A percentile compares a stretch with the other conserved stretches of the same genome.
These are phyloP conservation scores for Backusella luteola DNA, from an alignment of 192 early-diverging fungal genomes.

Conservation along the genomic window DNA sequence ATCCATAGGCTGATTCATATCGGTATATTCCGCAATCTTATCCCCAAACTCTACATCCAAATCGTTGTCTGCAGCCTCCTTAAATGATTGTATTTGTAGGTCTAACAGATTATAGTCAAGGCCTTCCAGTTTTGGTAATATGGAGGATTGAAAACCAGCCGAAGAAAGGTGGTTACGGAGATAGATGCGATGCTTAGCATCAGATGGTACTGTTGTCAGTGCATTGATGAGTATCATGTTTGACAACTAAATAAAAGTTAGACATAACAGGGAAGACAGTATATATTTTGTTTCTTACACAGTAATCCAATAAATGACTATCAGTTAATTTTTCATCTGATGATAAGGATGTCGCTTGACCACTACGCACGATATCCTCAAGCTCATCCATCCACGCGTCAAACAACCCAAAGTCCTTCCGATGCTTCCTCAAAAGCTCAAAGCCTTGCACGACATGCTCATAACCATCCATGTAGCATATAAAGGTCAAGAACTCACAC, in stretches of 20 bases:
- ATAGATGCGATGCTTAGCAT: conserved; percentile 70
- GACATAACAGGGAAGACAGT: too few species aligned
- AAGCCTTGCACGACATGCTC: conserved; percentile 69
- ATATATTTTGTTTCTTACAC: conserved; percentile 26
- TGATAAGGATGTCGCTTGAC: conserved; percentile 65
- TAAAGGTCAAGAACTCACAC: conserved; percentile 69
- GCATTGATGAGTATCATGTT: conserved; percentile 77
- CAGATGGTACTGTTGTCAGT: conserved; percentile 65
- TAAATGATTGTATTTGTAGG: conserved; percentile 29
- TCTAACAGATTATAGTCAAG: conserved; percentile 43
- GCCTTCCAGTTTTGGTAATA: conserved; percentile 54
- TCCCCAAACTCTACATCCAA: conserved; percentile 43
- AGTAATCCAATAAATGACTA: conserved; percentile 73
- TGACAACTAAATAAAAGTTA: conserved; percentile 49
- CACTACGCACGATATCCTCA: conserved; percentile 66
- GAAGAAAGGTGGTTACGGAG: conserved; percentile 69
- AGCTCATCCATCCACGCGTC: conserved; percentile 75
- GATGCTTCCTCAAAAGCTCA: conserved; percentile 68
- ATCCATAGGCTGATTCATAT: conserved; percentile 67
- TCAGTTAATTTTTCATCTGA: conserved; percentile 57
- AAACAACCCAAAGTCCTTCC: conserved; percentile 54
- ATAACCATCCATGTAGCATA: conserved; percentile 77
- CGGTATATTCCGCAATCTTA: conserved; percentile 50
- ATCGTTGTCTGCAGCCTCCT: conserved; percentile 20
- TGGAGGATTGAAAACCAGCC: conserved; percentile 58